A percentile compares a stretch with the other conserved stretches of the same genome.
These are phyloP conservation scores for Ascochyta lentis DNA, from an alignment of 2,329 filamentous ascomycete species.

Conservation along the genomic window DNA sequence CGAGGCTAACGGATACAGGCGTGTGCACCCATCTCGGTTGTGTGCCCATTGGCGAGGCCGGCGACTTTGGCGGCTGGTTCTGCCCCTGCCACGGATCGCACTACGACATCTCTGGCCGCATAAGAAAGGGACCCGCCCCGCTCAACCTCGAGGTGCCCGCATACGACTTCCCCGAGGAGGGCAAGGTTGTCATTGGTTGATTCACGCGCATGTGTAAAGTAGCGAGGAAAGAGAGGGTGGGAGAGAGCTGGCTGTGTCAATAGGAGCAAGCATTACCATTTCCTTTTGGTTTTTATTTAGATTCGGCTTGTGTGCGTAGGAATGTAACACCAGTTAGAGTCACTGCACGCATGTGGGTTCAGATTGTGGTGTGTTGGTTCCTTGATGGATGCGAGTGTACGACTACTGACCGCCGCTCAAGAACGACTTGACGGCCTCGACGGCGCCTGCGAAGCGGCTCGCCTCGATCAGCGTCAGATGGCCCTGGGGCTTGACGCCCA, in stretches of 20 bases:
- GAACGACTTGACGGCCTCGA: slow-evolving; percentile 78
- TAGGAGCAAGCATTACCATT: slow-evolving; percentile 45
- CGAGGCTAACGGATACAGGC: slow-evolving; percentile 60
- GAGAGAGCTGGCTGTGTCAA: slow-evolving; percentile 36
- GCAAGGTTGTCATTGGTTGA: slow-evolving; percentile 91
- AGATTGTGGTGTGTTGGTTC: neutral
- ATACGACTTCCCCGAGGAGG: slow-evolving; percentile 93
- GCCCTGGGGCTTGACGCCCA: slow-evolving; percentile 84
- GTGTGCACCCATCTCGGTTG: slow-evolving; percentile 99
- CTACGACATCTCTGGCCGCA: slow-evolving; percentile 99
- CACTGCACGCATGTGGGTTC: slow-evolving; percentile 4
- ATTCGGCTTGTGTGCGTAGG: slow-evolving; percentile 44
- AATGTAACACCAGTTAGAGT: slow-evolving; percentile 49
- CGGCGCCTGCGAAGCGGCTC: slow-evolving; percentile 74
- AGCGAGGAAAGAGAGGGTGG: slow-evolving; percentile 16
- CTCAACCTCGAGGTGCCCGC: slow-evolving; percentile 94
- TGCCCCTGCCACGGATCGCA: slow-evolving; percentile 99
- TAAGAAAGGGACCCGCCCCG: slow-evolving; percentile 95
- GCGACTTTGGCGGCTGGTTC: slow-evolving; percentile 99
- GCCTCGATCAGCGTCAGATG: slow-evolving; percentile 88
- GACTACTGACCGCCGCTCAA: slow-evolving; percentile 54
- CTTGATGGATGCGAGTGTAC: neutral
- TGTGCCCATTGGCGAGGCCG: slow-evolving; percentile 98
- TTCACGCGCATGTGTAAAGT: slow-evolving; percentile 31
- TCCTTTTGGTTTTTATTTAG: slow-evolving; percentile 40